Evolutionary conservation across 139 green algal genomes (phyloP).

Genomic region (Micromonas pusilla): DNA sequence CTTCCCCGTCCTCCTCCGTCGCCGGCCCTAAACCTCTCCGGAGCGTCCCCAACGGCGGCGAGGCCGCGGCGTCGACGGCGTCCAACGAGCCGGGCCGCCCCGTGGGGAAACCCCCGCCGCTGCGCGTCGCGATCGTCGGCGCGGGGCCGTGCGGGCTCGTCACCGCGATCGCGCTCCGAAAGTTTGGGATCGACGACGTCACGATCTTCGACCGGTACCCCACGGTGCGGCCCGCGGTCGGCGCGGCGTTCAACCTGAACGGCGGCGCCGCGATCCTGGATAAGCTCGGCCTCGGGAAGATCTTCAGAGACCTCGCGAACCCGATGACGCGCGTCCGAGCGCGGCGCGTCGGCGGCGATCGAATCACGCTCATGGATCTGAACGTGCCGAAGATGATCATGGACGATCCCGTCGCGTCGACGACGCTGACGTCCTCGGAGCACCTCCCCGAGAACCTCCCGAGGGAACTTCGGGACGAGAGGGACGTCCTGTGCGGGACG

Average conservation of each 20-base stretch:
- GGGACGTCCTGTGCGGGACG: not conserved
- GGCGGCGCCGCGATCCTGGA: slow-evolving; percentile 19
- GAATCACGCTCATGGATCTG: not conserved
- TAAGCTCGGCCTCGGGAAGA: not conserved
- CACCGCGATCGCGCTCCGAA: slow-evolving; percentile 24
- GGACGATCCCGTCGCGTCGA: not conserved
- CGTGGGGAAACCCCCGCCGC: no score
- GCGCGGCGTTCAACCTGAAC: slow-evolving; percentile 29
- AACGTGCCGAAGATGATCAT: not conserved
- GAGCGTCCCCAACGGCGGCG: no score
- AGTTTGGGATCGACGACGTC: not conserved
- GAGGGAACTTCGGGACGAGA: no score
- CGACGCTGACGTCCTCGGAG: not conserved
- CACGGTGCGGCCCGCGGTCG: not conserved
- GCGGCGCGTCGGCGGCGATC: not conserved
- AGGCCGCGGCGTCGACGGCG: no score
- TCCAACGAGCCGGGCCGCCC: no score
- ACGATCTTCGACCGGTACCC: not conserved
- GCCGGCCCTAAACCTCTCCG: no score
- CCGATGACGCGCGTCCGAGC: not conserved
- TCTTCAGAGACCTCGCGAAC: not conserved
- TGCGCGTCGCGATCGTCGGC: slow-evolving; percentile 29
- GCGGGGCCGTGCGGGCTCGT: slow-evolving; percentile 16
- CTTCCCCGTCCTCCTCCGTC: no score
- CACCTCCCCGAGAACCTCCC: no score